A percentile compares a stretch with the other conserved stretches of the same genome.
Evolutionary conservation across 1,139 yeast species (phyloP).

Genomic region (Sugiyamaella sp.): DNA sequence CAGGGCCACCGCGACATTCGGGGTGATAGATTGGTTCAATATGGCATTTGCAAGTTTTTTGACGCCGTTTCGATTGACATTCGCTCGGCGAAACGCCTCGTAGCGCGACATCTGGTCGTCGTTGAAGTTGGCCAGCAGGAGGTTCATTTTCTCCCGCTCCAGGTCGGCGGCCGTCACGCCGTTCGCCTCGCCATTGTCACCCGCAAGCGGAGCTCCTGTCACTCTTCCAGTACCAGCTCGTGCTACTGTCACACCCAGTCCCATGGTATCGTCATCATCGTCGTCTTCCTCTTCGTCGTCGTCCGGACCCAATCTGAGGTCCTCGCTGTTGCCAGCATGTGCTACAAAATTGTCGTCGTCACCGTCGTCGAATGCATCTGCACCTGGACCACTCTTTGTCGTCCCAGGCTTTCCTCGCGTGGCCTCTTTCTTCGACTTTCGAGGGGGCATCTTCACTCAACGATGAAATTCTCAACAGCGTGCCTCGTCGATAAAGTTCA

Average conservation of each 20-base stretch:
- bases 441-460: constrained; percentile 16
- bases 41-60: constrained; percentile 80
- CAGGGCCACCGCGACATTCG: constrained; percentile 75
- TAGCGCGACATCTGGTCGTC: constrained; percentile 86
- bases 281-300: constrained; percentile 27
- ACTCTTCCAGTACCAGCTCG: neutral
- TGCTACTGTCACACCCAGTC: constrained; percentile 12
- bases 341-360: constrained; percentile 13
- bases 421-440: constrained; percentile 16
- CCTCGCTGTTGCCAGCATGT: constrained; percentile 5
- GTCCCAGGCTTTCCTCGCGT: constrained; percentile 5
- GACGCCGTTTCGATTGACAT: constrained; percentile 76
- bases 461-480: too few relatives aligned
- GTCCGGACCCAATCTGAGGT: constrained; percentile 8
- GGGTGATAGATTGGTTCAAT: constrained; percentile 81
- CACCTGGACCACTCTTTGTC: neutral
- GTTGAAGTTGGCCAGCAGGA: constrained; percentile 72
- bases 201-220: neutral
- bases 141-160: constrained; percentile 57
- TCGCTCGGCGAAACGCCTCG: constrained; percentile 84
- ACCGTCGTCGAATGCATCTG: constrained; percentile 1
- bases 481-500: neutral
- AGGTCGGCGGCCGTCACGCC: constrained; percentile 25
- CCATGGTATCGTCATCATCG: constrained; percentile 28
- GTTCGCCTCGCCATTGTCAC: constrained; percentile 19